Evolutionary conservation across 192 early-diverging fungal genomes (phyloP).

Genomic region (Spizellomyces punctatus): DNA sequence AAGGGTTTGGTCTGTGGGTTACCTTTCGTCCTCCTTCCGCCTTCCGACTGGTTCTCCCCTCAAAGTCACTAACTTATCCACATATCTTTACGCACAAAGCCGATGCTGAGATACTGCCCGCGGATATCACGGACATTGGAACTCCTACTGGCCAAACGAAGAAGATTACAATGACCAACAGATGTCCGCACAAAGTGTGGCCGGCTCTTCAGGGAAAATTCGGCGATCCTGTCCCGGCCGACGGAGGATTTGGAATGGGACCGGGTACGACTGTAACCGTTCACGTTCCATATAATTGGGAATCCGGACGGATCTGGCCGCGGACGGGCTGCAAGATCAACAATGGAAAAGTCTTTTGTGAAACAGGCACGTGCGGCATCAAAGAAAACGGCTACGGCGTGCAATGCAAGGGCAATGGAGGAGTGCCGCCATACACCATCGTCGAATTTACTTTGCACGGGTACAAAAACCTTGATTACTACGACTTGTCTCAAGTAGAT

Average conservation of each 20-base stretch:
- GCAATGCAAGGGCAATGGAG: conserved; percentile 25
- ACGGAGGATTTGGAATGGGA: conserved; percentile 20
- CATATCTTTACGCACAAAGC: too few relatives aligned
- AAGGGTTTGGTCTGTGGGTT: too few relatives aligned
- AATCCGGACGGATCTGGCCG: conserved; percentile 26
- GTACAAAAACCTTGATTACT: conserved; percentile 24
- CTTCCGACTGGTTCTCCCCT: too few relatives aligned
- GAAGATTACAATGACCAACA: conserved; percentile 15
- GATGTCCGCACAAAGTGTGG: conserved; percentile 23
- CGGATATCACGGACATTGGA: too few relatives aligned
- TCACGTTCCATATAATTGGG: conserved; percentile 8
- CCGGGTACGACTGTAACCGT: conserved; percentile 5
- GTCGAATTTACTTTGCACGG: conserved; percentile 36
- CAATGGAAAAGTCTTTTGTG: conserved; percentile 27
- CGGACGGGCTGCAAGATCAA: conserved; percentile 19
- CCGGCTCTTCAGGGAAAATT: conserved; percentile 9
- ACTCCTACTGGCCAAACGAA: too few relatives aligned
- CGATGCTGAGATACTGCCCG: too few relatives aligned
- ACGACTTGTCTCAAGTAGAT: conserved; percentile 39
- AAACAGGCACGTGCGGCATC: conserved; percentile 29
- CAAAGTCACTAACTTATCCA: too few relatives aligned
- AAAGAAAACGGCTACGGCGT: conserved; percentile 26
- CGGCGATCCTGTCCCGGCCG: background rate
- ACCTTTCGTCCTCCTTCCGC: too few relatives aligned
- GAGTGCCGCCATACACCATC: conserved; percentile 26